Evolutionary conservation across 1,139 yeast genomes (phyloP), one percentile per base, ranked within the genome.

Genomic region (Yamadazyma oceani): DNA sequence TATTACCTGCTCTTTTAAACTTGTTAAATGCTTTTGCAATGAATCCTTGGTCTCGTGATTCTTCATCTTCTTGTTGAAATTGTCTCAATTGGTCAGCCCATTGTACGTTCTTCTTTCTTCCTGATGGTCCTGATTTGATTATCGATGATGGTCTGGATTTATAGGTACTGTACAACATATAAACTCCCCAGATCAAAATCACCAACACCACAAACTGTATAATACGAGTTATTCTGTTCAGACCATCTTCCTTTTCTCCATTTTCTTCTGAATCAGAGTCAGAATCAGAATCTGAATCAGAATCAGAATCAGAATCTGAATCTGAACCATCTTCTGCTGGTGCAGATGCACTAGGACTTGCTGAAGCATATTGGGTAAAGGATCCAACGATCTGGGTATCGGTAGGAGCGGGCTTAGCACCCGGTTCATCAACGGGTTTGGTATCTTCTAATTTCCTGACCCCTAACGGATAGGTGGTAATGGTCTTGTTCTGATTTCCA

Each of bases 51-150:
- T 45, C 42, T 31, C 48, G 44, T 31, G 38, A 21, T 26, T 46
- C 56, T 5, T 43, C 53, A 17, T 58, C 62, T 17, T 64, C 68
- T 19, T 55, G 62, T 44, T 68, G 68, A 45, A 63, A 64, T 31
- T 54, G 55, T 40, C 70, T 51, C 39, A 72, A 53, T 51, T 74
- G 76, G 49, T 77, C 82, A 7, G 78, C 73, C 82, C 82, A 78
- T 54, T 73, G 81, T 11, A 78, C 83, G 42, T 69, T 73, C 54
- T 77, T 77, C 58, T 73, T 74, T 48, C 64, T 66, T 4, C 64
- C 60, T 15, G 61, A 50, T 2, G 64, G 47, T 7, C 61, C 54
- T 7, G 68, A 58, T 40, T 68, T 69, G 44, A 71, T 70, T 35
- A 66, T 66, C 5, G 75, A 69, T 2, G 75, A 57, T 5, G 78